phyloP scores from a whole-genome alignment of 257 asterid species.

The Jacaranda mimosifolia region DNA sequence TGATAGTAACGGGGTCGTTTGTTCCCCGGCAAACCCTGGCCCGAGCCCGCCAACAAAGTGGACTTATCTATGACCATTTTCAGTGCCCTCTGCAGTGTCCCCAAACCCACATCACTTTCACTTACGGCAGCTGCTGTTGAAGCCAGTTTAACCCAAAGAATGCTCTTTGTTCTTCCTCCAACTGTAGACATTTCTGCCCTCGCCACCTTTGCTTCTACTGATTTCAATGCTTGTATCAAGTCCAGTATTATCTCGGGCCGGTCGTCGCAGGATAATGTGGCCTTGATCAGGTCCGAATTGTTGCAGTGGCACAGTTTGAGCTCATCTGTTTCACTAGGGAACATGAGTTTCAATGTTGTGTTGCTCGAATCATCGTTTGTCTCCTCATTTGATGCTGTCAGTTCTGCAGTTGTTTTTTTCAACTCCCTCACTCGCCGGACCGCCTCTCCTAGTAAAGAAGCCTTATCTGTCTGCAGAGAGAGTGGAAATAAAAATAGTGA shows the following conservation, averaged over 20 bases:
- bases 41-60: conserved; percentile 57
- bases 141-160: conserved; percentile 56
- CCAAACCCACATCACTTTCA: conserved; percentile 58
- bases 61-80: conserved; percentile 75
- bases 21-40: conserved; percentile 64
- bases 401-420: conserved; percentile 58
- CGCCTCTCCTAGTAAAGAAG: conserved; percentile 85
- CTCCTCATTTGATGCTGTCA: conserved; percentile 25
- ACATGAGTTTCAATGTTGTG: conserved; percentile 25
- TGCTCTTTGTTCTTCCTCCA: conserved; percentile 75
- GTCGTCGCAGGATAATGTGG: conserved; percentile 79
- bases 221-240: conserved; percentile 63
- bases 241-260: conserved; percentile 73
- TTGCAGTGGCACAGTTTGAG: conserved; percentile 54
- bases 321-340: conserved; percentile 80
- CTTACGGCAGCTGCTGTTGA: conserved; percentile 18
- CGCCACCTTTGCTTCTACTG: conserved; percentile 63
- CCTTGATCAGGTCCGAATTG: conserved; percentile 53
- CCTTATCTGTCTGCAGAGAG: conserved; percentile 78
- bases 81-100: conserved; percentile 58
- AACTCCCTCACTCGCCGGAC: conserved; percentile 79
- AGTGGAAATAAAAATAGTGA: background rate
- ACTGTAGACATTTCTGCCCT: conserved; percentile 89
- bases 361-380: background rate
- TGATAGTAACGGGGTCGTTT: conserved; percentile 85